A percentile compares a stretch with the other conserved stretches of the same genome.
phyloP scores from a whole-genome alignment of 169 alveolate genomes.

The Cyclospora cayetanensis region DNA sequence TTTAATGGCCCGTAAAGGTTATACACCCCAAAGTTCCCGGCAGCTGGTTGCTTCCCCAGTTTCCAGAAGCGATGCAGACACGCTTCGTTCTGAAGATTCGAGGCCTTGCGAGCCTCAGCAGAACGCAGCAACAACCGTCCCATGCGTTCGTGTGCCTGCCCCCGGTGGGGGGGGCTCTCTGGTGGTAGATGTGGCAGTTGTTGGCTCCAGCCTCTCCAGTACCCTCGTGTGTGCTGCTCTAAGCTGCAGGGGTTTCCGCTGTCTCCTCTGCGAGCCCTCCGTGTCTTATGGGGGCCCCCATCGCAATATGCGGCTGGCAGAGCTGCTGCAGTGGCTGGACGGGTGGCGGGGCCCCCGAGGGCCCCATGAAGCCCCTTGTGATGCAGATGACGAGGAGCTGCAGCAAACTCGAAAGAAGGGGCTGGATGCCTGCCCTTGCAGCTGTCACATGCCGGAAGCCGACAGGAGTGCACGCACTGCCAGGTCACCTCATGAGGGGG shows the following conservation, averaged over 20 bases:
- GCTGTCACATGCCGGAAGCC: constrained; percentile 1
- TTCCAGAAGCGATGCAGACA: too few species aligned
- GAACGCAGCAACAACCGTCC: too few species aligned
- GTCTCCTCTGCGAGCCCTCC: constrained; percentile 46
- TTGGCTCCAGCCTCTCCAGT: constrained; percentile 6
- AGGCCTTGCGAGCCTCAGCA: too few species aligned
- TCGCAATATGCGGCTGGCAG: constrained; percentile 40
- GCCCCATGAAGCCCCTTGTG: constrained; percentile 2
- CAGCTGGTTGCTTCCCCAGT: too few species aligned
- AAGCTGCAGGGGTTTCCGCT: constrained; percentile 38
- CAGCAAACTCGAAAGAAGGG: constrained; percentile 40
- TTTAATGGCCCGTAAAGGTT: too few species aligned
- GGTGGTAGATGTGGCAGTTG: not conserved
- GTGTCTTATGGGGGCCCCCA: constrained; percentile 58
- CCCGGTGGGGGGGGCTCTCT: constrained; percentile 46
- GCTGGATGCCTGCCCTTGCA: constrained; percentile 26
- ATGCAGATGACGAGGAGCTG: constrained; percentile 27
- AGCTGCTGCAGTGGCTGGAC: constrained; percentile 44
- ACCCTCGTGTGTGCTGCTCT: constrained; percentile 46
- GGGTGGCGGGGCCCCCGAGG: not conserved
- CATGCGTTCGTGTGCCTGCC: constrained; percentile 28
- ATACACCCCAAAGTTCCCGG: too few species aligned
- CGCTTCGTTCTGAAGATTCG: too few species aligned
- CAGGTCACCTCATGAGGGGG: too few species aligned
- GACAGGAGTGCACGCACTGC: too few species aligned